Percentiles rank a stretch among this genome's conserved stretches.
Evolutionary conservation across 2,329 filamentous ascomycete species (phyloP).

Genomic region (Penicillium sp.): DNA sequence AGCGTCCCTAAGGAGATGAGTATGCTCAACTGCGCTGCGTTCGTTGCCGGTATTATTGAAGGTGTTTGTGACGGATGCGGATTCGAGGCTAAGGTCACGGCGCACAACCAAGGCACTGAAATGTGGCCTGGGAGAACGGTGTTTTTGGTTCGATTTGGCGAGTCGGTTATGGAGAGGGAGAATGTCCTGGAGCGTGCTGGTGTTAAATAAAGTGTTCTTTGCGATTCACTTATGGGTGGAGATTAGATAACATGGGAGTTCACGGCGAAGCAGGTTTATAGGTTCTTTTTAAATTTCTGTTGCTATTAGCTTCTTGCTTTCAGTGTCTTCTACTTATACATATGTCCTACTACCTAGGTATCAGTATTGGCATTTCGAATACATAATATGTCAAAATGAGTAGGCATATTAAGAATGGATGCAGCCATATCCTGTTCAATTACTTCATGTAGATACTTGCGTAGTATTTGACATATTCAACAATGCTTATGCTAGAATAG

Average conservation of each 20-base stretch:
- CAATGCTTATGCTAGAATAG: neutral
- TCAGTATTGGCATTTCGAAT: neutral
- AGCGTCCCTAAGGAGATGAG: conserved; percentile 92
- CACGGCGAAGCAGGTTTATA: neutral
- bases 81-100: conserved; percentile 83
- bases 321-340: neutral
- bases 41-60: conserved; percentile 91
- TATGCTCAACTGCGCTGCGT: conserved; percentile 93
- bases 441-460: neutral
- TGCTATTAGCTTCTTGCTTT: neutral
- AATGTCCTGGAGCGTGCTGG: conserved; percentile 66
- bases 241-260: neutral
- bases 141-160: conserved; percentile 87
- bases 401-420: too few relatives aligned
- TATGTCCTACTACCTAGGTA: neutral
- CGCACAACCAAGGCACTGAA: conserved; percentile 70
- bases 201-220: conserved; percentile 33
- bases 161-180: conserved; percentile 90
- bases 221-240: neutral
- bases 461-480: neutral
- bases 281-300: too few relatives aligned
- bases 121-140: conserved; percentile 97
- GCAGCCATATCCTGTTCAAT: neutral
- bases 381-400: neutral
- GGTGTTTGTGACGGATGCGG: conserved; percentile 91